Evolutionary conservation across 106 monocot genomes (phyloP).

Genomic region (Dendrobium huoshanense): DNA sequence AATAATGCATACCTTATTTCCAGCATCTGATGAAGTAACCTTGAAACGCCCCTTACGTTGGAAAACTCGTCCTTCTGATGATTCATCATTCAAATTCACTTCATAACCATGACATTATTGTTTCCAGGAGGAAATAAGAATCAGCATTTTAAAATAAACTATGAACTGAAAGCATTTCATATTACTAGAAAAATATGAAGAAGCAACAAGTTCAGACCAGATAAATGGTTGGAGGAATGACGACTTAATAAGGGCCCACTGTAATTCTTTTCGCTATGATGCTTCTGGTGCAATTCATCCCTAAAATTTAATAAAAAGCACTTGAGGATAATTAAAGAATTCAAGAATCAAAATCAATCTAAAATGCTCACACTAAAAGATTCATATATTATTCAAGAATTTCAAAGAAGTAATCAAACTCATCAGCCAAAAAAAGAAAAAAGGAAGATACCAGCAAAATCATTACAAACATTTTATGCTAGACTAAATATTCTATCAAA

Average conservation of each 20-base stretch:
- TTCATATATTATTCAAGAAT: neutral
- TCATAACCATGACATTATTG: slow-evolving; percentile 9
- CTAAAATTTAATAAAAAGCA: slow-evolving; percentile 14
- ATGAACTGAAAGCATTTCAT: neutral
- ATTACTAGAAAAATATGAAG: neutral
- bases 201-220: slow-evolving; percentile 22
- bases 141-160: neutral
- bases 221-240: slow-evolving; percentile 18
- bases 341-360: neutral
- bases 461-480: neutral
- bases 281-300: slow-evolving; percentile 25
- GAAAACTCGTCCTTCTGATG: slow-evolving; percentile 55
- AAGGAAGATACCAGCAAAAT: neutral
- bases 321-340: neutral
- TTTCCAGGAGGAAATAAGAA: neutral
- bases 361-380: neutral
- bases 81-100: slow-evolving; percentile 41
- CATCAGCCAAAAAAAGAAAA: neutral
- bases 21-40: slow-evolving; percentile 59
- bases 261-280: slow-evolving; percentile 30
- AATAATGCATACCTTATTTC: slow-evolving; percentile 47
- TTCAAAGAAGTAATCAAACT: neutral
- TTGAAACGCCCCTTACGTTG: slow-evolving; percentile 83
- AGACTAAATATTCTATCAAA: neutral
- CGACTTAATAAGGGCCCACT: slow-evolving; percentile 47